Conservation (phyloP, 2,329 filamentous ascomycete genomes). For the Penicillium glabrum region DNA sequence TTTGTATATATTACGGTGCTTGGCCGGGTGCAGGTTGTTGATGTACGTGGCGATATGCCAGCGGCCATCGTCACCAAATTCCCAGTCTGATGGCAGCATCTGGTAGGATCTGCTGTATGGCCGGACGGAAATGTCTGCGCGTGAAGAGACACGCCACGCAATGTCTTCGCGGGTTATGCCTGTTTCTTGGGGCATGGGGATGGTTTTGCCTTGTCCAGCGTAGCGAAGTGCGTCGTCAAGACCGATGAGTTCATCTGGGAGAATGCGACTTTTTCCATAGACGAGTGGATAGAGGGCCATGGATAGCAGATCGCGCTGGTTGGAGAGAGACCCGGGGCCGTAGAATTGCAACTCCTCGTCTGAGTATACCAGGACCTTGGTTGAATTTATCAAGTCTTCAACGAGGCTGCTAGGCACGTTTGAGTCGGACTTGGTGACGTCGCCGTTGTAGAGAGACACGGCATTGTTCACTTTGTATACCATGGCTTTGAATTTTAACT, state of each 20-base stretch:
- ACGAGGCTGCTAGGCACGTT: conserved; percentile 42
- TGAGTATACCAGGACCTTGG: conserved; percentile 52
- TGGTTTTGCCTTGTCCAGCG: conserved; percentile 25
- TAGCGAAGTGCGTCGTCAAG: conserved; percentile 26
- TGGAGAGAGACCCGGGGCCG: conserved; percentile 56
- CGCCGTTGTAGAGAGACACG: conserved; percentile 49
- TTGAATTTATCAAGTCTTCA: conserved; percentile 45
- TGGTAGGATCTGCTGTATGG: conserved; percentile 43
- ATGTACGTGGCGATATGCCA: conserved; percentile 44
- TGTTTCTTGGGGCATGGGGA: conserved; percentile 26
- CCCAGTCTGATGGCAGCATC: conserved; percentile 46
- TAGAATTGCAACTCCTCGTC: conserved; percentile 56
- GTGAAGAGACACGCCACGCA: conserved; percentile 28
- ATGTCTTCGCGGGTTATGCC: conserved; percentile 34
- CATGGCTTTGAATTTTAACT: conserved; percentile 53
- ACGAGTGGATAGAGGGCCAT: conserved; percentile 63
- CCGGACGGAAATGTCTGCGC: conserved; percentile 27
- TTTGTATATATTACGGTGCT: conserved; percentile 35
- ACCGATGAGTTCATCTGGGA: conserved; percentile 24
- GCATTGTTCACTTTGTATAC: conserved; percentile 43
- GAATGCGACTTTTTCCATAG: conserved; percentile 32
- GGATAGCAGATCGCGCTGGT: conserved; percentile 63
- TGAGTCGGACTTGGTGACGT: conserved; percentile 56
- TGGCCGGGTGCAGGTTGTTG: conserved; percentile 47
- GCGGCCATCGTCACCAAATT: conserved; percentile 27